Evolutionary conservation across 768 basidiomycete genomes (phyloP).

Genomic region (Tubosaeta brunneosetosa): DNA sequence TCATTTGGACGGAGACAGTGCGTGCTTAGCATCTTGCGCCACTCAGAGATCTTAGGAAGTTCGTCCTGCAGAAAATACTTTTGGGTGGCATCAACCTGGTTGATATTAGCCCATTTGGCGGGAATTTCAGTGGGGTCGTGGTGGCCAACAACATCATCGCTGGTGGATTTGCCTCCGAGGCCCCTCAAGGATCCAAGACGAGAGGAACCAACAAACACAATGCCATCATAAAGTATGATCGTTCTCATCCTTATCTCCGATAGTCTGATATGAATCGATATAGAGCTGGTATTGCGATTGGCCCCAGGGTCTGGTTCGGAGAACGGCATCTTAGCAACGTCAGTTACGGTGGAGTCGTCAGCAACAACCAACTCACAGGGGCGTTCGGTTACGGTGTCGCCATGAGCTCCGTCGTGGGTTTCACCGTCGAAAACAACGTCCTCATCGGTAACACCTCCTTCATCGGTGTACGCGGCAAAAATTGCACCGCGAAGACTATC

Average conservation of each 20-base stretch:
- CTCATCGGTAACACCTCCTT: constrained; percentile 70
- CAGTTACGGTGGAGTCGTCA: constrained; percentile 48
- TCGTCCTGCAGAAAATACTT: constrained; percentile 49
- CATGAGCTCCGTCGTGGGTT: constrained; percentile 56
- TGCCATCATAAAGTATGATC: constrained; percentile 65
- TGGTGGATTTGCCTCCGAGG: constrained; percentile 62
- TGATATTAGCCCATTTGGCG: constrained; percentile 61
- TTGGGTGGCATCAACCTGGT: constrained; percentile 79
- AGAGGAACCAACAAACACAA: constrained; percentile 53
- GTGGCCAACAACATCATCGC: constrained; percentile 63
- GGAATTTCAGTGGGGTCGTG: constrained; percentile 58
- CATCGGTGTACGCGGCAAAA: constrained; percentile 62
- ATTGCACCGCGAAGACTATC: constrained; percentile 51
- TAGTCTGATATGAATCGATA: constrained; percentile 5
- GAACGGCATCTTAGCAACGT: constrained; percentile 49
- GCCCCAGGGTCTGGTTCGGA: constrained; percentile 75
- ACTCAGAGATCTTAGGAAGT: not conserved
- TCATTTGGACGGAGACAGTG: constrained; percentile 66
- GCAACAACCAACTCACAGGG: constrained; percentile 54
- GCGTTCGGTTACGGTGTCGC: constrained; percentile 75
- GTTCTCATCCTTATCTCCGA: not conserved
- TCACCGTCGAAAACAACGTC: constrained; percentile 58
- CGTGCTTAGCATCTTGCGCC: constrained; percentile 22
- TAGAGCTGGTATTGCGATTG: constrained; percentile 78
- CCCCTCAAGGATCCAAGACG: constrained; percentile 34